Evolutionary conservation across 2,329 filamentous ascomycete genomes (phyloP), one percentile per base, ranked within the genome.

Genomic region (Fusarium marasasianum): DNA sequence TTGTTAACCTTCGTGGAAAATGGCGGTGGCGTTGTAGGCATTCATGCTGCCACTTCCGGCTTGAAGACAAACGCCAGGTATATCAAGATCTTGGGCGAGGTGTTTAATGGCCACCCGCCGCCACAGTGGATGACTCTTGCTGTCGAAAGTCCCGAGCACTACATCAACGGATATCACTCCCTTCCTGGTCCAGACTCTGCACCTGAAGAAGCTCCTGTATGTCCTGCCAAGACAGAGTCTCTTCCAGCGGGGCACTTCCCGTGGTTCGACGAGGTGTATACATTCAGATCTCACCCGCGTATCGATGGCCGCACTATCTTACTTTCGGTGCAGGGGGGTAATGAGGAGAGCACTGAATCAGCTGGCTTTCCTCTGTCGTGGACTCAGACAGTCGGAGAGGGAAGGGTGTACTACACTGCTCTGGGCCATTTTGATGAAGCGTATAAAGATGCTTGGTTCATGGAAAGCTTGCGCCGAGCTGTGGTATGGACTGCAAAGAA

Each of bases 191-290:
- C n/a, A 1, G 18, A 29, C 0, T 54, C 69, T 0, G 51, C 59
- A 15, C 64, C 69, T 9, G 40, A 22, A 0, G 44, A 45, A 1
- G 59, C 54, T 8, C 11, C 6, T 13, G 1, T 8, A 1, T 51
- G 22, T 29, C 22, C 63, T 3, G 29, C 35, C 3, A 22, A 11
- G 8, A 6, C 4, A 15, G 17, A 14, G 3, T 6, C 22, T 1
- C 17, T 45, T 17, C 11, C 38, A 3, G 2, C 6, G 41, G 17
- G 1, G 0, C 20, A 40, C 3, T 64, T 63, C 4, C 33, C 44
- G 1, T 75, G 72, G 72, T 73, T 58, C 1, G 72, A 75, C 7
- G 72, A 75, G 29, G 61, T 44, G 1, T 75, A 75, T 17, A 71
- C 50, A 1, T 75, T 75, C 40, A 71, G 53, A 15, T 63, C 55